Evolutionary conservation across 805 yeast genomes (phyloP), one percentile per base, ranked within the genome.

Genomic region (Yarrowia keelungensis): DNA sequence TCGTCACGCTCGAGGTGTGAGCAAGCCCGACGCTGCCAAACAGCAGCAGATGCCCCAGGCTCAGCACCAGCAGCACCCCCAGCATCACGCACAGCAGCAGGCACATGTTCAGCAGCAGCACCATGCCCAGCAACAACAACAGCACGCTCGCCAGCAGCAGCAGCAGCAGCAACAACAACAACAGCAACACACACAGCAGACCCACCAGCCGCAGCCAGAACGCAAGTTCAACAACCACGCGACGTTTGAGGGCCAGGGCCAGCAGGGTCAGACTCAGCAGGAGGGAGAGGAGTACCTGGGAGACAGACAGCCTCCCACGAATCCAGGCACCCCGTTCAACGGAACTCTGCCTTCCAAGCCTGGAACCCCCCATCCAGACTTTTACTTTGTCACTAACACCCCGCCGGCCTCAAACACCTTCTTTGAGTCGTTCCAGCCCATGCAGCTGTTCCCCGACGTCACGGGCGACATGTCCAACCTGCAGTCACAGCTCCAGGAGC

Each of bases 371-470:
- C 73, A 78, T 19, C 76, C 78, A 3, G 79, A 77, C 35, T 71
- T 77, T 46, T 74, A 69, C 65, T 70, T 78, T 42, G 77, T 77
- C 32, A 76, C 79, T 15, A 74, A 73, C 49, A 70, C 78, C 14
- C 71, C 77, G 9, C 75, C 74, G 10, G 58, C 70, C 10, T 69
- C 76, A 7, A 73, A 74, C 62, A 62, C 71, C 14, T 83, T 83
- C 73, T 78, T 81, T 68, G 86, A 83, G 66, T 83, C 83, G 71
- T 85, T 85, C 76, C 86, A 85, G 74, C 88, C 88, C 16, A 81
- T 86, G 15, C 87, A 84, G 71, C 79, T 85, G 71, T 85, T 85
- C 72, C 88, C 88, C 5, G 73, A 81, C 36, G 69, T 39, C 3
- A 35, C 69, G 4, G 65, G 50, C 22, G 69, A 69, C 35, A 38